Base-by-base conservation (phyloP, 1,284 basidiomycete genomes). In the Apiotrichum brassicae region DNA sequence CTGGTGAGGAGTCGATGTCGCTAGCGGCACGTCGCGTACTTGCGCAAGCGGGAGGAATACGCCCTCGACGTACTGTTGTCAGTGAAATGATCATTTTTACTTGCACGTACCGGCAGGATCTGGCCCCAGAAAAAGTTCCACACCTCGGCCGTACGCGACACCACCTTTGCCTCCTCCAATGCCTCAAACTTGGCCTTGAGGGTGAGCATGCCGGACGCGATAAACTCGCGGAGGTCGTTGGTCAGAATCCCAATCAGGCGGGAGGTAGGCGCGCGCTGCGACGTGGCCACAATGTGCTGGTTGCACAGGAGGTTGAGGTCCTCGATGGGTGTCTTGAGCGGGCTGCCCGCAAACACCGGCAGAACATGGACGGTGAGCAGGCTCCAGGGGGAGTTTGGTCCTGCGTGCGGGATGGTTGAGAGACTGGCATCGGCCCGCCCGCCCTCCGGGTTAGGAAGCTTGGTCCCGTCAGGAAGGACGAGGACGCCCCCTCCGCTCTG, bases 81-180 rank as follows among this genome's bases (percentile, higher is more conserved):
- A 49, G 33, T 35, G 18, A 23, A n/a, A 11, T n/a, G n/a, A n/a
- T 14, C 22, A 24, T 22, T 8, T 7, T 6, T 16, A 6, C 22
- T 33, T 37, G 5, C 3, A 64, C 71, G 59, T 32, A 72, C 71
- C 1, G 92, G 90, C 1, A 97, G 75, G 19, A 97, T 83, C 55
- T 89, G 85, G 57, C 87, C 86, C 84, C 90, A 95, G 75, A 95
- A 97, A 76, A 94, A 93, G 6, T 79, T 81, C 93, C 93, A 97
- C 14, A 87, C 78, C 59, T 94, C 89, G 1, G 90, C 87, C 11
- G 94, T 77, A 9, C 87, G 79, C 1, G 77, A 76, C 16, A 93
- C 74, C 5, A 97, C 78, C 48, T 70, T 69, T 2, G 48, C 48
- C 24, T 91, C 87, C 25, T 85, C 84, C 23, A 85, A 74, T 6